Conservation (phyloP, 1,284 basidiomycete genomes). For the Stygiomarasmius scandens region DNA sequence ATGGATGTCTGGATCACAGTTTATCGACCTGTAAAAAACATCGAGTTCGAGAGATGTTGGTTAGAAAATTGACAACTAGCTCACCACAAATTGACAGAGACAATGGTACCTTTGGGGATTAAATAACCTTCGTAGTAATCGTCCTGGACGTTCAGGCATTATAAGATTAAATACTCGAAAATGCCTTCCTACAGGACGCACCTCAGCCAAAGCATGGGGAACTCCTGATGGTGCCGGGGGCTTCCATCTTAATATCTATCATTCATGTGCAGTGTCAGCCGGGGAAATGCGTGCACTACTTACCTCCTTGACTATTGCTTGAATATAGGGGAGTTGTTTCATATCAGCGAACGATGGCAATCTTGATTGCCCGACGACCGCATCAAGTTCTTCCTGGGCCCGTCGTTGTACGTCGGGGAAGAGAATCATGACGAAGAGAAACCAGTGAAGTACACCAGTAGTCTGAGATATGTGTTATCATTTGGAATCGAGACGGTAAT, state of each 20-base stretch:
- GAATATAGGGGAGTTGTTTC: conserved; percentile 7
- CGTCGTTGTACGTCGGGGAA: conserved; percentile 2
- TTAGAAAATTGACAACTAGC: background rate
- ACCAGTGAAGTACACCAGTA: background rate
- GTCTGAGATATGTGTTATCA: conserved; percentile 2
- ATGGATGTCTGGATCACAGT: conserved; percentile 3
- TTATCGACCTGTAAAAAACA: conserved; percentile 3
- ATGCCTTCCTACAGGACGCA: background rate
- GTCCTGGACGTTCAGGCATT: too few relatives aligned
- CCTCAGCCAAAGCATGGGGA: conserved; percentile 50
- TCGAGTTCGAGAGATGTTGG: too few relatives aligned
- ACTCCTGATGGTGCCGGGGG: conserved; percentile 47
- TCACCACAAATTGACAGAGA: conserved; percentile 5
- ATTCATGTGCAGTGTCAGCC: background rate
- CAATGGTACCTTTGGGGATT: conserved; percentile 7
- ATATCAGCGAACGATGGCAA: conserved; percentile 10
- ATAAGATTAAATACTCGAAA: background rate
- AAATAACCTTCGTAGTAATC: conserved; percentile 14
- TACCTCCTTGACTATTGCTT: conserved; percentile 11
- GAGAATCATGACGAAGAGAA: conserved; percentile 4
- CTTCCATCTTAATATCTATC: conserved; percentile 36
- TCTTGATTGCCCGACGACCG: conserved; percentile 9
- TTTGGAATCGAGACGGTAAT: background rate
- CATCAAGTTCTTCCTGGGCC: conserved; percentile 8
- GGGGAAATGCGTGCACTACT: background rate